phyloP scores from a whole-genome alignment of 176 grass and related monocot species.

The Thalia dealbata region DNA sequence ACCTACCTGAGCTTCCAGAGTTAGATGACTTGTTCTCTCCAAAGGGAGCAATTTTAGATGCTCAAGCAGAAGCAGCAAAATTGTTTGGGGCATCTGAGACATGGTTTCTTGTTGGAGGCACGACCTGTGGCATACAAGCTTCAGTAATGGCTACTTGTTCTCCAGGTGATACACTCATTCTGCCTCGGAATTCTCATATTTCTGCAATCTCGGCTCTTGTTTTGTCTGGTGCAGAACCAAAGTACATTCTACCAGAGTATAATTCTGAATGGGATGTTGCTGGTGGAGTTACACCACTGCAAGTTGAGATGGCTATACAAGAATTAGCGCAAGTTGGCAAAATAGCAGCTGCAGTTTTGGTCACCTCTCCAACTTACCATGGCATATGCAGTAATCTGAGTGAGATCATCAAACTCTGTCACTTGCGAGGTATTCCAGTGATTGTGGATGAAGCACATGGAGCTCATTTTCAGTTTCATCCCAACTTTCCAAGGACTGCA shows the following conservation, averaged over 20 bases:
- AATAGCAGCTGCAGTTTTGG: slow-evolving; percentile 53
- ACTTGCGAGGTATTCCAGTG: slow-evolving; percentile 40
- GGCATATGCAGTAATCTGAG: slow-evolving; percentile 73
- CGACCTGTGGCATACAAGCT: slow-evolving; percentile 78
- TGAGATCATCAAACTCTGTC: slow-evolving; percentile 45
- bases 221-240: slow-evolving; percentile 52
- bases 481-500: slow-evolving; percentile 50
- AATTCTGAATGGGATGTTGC: slow-evolving; percentile 65
- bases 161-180: slow-evolving; percentile 41
- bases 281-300: slow-evolving; percentile 36
- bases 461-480: slow-evolving; percentile 63
- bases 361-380: slow-evolving; percentile 84
- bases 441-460: slow-evolving; percentile 86
- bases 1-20: slow-evolving; percentile 69
- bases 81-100: slow-evolving; percentile 66
- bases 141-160: slow-evolving; percentile 81
- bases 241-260: slow-evolving; percentile 79
- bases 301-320: slow-evolving; percentile 46
- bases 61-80: slow-evolving; percentile 39
- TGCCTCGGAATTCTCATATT: slow-evolving; percentile 75
- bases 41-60: slow-evolving; percentile 62
- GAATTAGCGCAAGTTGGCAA: slow-evolving; percentile 39
- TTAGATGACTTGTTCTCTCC: slow-evolving; percentile 81
- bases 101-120: slow-evolving; percentile 79
- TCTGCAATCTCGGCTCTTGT: slow-evolving; percentile 72